A percentile compares a stretch with the other conserved stretches of the same genome.
Evolutionary conservation across 177 flowering plant genomes (phyloP).

Genomic region (Vitis hybrid): DNA sequence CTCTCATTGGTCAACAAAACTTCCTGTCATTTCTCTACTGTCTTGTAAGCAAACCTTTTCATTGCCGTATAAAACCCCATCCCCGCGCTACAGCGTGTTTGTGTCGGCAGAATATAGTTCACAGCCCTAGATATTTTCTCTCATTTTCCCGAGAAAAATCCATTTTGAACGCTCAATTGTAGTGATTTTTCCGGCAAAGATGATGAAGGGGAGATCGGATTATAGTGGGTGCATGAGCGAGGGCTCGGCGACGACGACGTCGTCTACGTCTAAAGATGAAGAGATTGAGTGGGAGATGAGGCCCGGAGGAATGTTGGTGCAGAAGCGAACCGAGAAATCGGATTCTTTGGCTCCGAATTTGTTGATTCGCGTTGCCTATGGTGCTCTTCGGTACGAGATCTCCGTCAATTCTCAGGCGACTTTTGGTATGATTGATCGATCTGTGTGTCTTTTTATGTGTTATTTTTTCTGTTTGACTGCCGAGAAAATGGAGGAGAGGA

Average conservation of each 20-base stretch:
- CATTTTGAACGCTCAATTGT: too few species aligned
- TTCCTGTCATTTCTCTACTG: constrained; percentile 1
- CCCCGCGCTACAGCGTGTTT: constrained; percentile 5
- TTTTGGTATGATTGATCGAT: constrained; percentile 45
- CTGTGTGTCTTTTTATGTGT: background rate
- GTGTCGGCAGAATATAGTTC: constrained; percentile 25
- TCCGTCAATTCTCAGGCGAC: constrained; percentile 56
- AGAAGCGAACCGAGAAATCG: constrained; percentile 34
- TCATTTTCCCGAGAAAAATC: constrained; percentile 13
- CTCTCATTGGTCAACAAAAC: constrained; percentile 13
- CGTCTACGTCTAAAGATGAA: constrained; percentile 21
- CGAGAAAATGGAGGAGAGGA: constrained; percentile 6
- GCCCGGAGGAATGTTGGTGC: constrained; percentile 82
- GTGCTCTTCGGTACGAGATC: constrained; percentile 51
- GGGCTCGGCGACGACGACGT: constrained; percentile 16
- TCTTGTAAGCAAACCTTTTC: background rate
- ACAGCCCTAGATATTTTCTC: constrained; percentile 1
- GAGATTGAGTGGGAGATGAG: constrained; percentile 61
- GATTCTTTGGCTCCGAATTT: constrained; percentile 27
- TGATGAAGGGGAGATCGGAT: constrained; percentile 31
- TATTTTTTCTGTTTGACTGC: constrained; percentile 11
- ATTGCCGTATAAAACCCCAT: constrained; percentile 1
- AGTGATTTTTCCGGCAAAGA: background rate
- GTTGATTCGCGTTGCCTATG: constrained; percentile 38
- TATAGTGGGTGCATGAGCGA: constrained; percentile 18